A percentile compares a stretch with the other conserved stretches of the same genome.
Conservation (phyloP, 129 eudicot genomes). For the Chrysanthemum makinoi region DNA sequence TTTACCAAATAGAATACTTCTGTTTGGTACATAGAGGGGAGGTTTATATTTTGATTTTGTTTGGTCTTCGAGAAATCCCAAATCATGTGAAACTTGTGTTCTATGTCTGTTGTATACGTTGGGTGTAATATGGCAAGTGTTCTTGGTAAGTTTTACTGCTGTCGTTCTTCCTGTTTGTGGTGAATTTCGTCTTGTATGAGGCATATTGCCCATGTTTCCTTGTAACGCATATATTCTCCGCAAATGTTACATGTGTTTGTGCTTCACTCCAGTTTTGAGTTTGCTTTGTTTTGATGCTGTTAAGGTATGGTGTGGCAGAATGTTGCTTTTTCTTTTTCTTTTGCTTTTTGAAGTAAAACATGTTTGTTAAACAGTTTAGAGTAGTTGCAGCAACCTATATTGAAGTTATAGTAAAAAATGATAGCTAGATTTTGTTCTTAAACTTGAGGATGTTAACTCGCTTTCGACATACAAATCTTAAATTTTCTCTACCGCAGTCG, state of each 20-base stretch:
- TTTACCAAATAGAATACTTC: neutral
- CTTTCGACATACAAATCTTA: too few relatives aligned
- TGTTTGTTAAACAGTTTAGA: neutral
- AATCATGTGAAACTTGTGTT: conserved; percentile 6
- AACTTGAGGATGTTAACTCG: too few relatives aligned
- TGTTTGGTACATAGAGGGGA: too few relatives aligned
- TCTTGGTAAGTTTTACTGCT: neutral
- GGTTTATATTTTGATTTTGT: conserved; percentile 13
- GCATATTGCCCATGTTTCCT: neutral
- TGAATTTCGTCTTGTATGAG: neutral
- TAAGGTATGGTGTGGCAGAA: neutral
- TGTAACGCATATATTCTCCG: neutral
- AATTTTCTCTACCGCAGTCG: too few relatives aligned
- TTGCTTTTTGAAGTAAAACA: neutral
- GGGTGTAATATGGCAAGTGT: conserved; percentile 22
- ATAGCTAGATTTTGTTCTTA: neutral
- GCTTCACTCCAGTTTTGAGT: neutral
- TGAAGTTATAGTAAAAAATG: neutral
- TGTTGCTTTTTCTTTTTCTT: neutral
- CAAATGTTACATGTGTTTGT: neutral
- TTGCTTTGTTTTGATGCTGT: neutral
- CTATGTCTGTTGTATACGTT: conserved; percentile 26
- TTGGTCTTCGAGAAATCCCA: neutral
- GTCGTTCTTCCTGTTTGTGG: conserved; percentile 2
- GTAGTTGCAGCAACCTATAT: neutral